phyloP scores from a whole-genome alignment of 768 basidiomycete species.

The Mycena sanguinolenta region DNA sequence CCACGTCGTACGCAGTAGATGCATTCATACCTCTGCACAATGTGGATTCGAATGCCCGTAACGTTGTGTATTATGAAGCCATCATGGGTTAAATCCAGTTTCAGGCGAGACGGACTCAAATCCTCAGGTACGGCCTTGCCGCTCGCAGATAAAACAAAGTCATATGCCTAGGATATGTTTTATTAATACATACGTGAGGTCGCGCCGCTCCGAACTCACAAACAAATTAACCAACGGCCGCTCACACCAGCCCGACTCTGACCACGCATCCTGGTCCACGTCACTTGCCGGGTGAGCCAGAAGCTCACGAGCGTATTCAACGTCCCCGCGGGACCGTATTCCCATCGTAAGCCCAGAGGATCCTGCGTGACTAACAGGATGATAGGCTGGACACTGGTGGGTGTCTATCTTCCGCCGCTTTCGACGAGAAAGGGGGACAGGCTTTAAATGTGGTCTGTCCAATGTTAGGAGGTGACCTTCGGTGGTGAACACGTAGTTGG shows the following conservation, averaged over 20 bases:
- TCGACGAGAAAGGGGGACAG: slow-evolving; percentile 69
- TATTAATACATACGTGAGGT: slow-evolving; percentile 5
- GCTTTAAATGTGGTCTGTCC: slow-evolving; percentile 64
- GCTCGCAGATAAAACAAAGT: slow-evolving; percentile 81
- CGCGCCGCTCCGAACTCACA: slow-evolving; percentile 57
- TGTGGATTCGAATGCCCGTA: slow-evolving; percentile 81
- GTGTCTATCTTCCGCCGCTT: slow-evolving; percentile 73
- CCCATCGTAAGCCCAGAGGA: slow-evolving; percentile 71
- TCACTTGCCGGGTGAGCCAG: slow-evolving; percentile 65
- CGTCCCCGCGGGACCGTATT: slow-evolving; percentile 79
- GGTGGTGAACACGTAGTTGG: slow-evolving; percentile 93
- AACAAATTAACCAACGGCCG: slow-evolving; percentile 75
- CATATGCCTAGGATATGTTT: slow-evolving; percentile 69
- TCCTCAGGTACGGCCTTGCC: slow-evolving; percentile 74
- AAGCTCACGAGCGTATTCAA: slow-evolving; percentile 86
- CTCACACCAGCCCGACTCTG: slow-evolving; percentile 81
- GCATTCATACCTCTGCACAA: slow-evolving; percentile 63
- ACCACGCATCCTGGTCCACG: slow-evolving; percentile 71
- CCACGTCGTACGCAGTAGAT: no score
- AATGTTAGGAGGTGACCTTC: slow-evolving; percentile 92
- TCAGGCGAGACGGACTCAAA: slow-evolving; percentile 73
- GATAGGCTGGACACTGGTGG: slow-evolving; percentile 83
- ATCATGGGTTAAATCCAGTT: slow-evolving; percentile 70
- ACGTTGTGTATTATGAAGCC: slow-evolving; percentile 86
- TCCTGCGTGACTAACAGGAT: slow-evolving; percentile 53